These are phyloP conservation scores for Phaffia rhodozyma DNA, from an alignment of 1,284 basidiomycete genomes.

Conservation along the genomic window DNA sequence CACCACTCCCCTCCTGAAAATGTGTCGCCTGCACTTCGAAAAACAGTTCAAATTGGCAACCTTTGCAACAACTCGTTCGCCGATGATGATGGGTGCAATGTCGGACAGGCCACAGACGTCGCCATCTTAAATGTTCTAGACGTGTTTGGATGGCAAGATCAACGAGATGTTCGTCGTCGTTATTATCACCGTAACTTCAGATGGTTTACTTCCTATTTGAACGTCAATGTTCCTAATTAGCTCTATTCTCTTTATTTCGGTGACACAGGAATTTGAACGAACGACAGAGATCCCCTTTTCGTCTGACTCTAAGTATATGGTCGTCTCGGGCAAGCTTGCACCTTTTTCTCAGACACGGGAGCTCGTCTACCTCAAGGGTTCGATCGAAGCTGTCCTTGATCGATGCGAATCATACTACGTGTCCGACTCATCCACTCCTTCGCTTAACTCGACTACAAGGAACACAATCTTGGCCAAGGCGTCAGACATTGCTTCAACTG, in stretches of 20 bases:
- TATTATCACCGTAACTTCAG: no score
- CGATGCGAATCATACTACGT: conserved; percentile 80
- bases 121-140: conserved; percentile 76
- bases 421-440: conserved; percentile 66
- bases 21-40: conserved; percentile 45
- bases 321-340: conserved; percentile 55
- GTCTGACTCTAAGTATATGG: conserved; percentile 88
- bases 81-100: conserved; percentile 59
- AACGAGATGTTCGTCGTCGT: conserved; percentile 40
- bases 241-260: conserved; percentile 23
- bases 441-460: conserved; percentile 55
- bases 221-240: no score
- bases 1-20: conserved; percentile 31
- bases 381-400: conserved; percentile 74
- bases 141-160: conserved; percentile 56
- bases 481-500: conserved; percentile 55
- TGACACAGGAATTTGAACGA: conserved; percentile 52
- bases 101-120: conserved; percentile 89
- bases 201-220: neutral
- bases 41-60: conserved; percentile 49
- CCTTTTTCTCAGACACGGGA: conserved; percentile 43
- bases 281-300: conserved; percentile 74
- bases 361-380: conserved; percentile 82
- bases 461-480: conserved; percentile 58
- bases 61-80: conserved; percentile 47